Percentiles rank a stretch among this genome's conserved stretches.
phyloP scores from a whole-genome alignment of 257 asterid genomes.

The Vinca minor region DNA sequence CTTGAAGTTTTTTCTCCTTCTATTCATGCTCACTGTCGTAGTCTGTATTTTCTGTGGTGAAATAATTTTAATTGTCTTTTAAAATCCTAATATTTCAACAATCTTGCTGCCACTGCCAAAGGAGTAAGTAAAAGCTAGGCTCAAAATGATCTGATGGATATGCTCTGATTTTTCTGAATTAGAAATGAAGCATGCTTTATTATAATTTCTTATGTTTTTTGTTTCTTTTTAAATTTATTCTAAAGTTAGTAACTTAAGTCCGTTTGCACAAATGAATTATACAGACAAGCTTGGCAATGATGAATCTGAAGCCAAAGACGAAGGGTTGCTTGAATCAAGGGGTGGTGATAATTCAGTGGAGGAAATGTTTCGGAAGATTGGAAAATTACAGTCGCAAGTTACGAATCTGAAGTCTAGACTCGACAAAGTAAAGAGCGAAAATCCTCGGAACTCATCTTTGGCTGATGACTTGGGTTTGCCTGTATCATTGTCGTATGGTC shows the following conservation, averaged over 20 bases:
- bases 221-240: neutral
- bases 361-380: conserved; percentile 39
- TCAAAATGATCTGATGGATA: neutral
- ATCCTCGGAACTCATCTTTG: conserved; percentile 31
- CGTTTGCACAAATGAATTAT: neutral
- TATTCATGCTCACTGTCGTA: neutral
- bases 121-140: conserved; percentile 1
- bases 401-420: conserved; percentile 37
- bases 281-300: conserved; percentile 29
- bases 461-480: conserved; percentile 21
- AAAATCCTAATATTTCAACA: neutral
- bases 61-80: neutral
- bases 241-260: neutral
- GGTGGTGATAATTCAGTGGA: conserved; percentile 34
- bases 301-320: conserved; percentile 36
- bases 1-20: neutral
- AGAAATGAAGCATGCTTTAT: neutral
- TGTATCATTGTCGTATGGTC: conserved; percentile 25
- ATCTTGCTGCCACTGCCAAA: neutral
- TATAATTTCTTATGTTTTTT: neutral
- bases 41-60: neutral
- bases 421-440: conserved; percentile 34
- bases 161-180: neutral
- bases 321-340: conserved; percentile 25
- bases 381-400: conserved; percentile 36